phyloP scores from a whole-genome alignment of 306 rosid genomes.

The Mimosa bimucronata region DNA sequence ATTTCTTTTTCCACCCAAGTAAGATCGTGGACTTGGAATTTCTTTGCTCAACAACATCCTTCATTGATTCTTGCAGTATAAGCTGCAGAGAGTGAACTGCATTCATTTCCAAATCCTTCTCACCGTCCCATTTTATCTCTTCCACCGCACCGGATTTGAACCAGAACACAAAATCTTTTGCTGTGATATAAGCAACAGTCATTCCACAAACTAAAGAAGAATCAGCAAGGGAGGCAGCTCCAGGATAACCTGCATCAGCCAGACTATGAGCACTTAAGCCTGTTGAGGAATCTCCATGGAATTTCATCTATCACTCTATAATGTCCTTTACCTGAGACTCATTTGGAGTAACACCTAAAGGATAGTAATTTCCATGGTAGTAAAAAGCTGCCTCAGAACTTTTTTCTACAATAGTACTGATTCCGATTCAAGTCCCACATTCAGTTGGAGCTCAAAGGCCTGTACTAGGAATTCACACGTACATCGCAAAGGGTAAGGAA shows the following conservation, averaged over 20 bases:
- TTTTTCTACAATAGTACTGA: slow-evolving; percentile 68
- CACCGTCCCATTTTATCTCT: slow-evolving; percentile 95
- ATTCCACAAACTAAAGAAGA: slow-evolving; percentile 93
- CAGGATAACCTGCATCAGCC: slow-evolving; percentile 92
- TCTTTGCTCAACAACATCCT: slow-evolving; percentile 56
- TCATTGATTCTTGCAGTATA: slow-evolving; percentile 78
- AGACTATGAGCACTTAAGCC: slow-evolving; percentile 92
- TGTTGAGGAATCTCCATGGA: slow-evolving; percentile 81
- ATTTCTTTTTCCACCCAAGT: slow-evolving; percentile 92
- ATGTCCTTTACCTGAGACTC: slow-evolving; percentile 83
- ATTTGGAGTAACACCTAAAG: slow-evolving; percentile 74
- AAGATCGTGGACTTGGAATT: slow-evolving; percentile 76
- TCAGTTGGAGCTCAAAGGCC: slow-evolving; percentile 85
- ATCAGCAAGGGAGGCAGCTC: slow-evolving; percentile 89
- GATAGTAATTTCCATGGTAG: slow-evolving; percentile 70
- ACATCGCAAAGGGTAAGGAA: slow-evolving; percentile 81
- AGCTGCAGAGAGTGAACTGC: slow-evolving; percentile 95
- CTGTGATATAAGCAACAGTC: slow-evolving; percentile 91
- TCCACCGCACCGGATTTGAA: slow-evolving; percentile 80
- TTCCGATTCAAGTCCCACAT: slow-evolving; percentile 86
- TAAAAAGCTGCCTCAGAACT: slow-evolving; percentile 89
- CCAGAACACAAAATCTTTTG: slow-evolving; percentile 91
- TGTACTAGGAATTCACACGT: slow-evolving; percentile 96
- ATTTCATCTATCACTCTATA: slow-evolving; percentile 77
- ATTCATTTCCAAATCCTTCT: slow-evolving; percentile 95